Evolutionary conservation across 1,284 basidiomycete genomes (phyloP).

Genomic region (Ceratobasidium sp.): DNA sequence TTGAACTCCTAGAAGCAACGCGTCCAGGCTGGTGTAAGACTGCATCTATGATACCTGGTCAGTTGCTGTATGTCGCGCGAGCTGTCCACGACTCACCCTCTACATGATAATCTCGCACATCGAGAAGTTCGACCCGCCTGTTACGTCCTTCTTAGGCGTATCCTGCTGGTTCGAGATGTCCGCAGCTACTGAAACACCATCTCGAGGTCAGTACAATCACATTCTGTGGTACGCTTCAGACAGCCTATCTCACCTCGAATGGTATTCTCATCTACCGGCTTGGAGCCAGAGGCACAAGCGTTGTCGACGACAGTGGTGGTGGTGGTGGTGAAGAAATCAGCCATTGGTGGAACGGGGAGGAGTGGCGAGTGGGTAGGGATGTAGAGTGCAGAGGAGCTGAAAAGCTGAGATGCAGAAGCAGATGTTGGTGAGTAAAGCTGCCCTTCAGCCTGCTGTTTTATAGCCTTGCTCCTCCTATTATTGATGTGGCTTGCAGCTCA

Average conservation of each 20-base stretch:
- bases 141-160: neutral
- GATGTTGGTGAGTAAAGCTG: no score
- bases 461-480: no score
- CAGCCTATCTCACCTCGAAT: neutral
- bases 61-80: no score
- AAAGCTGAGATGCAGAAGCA: no score
- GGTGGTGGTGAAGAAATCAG: conserved; percentile 31
- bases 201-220: neutral
- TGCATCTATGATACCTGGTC: no score
- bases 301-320: conserved; percentile 16
- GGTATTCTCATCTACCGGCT: neutral
- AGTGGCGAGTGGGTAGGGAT: no score
- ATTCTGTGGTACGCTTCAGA: neutral
- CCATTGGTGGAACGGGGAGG: conserved; percentile 6
- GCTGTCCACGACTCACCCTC: no score
- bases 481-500: no score
- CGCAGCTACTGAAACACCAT: neutral
- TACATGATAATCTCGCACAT: conserved; percentile 43
- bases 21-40: no score
- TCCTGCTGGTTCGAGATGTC: neutral
- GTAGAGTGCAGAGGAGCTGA: no score
- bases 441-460: no score
- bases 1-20: no score
- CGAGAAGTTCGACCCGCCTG: conserved; percentile 36
- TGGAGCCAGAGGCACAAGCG: neutral